Base-by-base conservation (phyloP, 1,284 basidiomycete species). In the Fomitopsis palustris region DNA sequence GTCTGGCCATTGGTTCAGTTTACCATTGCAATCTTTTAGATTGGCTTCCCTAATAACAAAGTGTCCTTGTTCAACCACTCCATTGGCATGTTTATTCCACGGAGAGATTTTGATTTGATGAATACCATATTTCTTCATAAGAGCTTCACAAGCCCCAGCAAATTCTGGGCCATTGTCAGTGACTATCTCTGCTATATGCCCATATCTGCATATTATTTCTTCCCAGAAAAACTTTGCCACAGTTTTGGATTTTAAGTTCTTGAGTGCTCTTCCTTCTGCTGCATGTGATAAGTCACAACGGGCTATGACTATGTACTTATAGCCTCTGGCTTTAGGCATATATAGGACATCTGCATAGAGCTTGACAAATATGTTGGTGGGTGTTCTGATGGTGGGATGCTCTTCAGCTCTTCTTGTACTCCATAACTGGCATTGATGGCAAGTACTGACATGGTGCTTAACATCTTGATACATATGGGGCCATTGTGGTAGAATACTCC, bases 61-160 rank as follows among this genome's bases (percentile, higher is more conserved):
- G 55, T 81, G 79, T 1, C 63, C 57, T 1, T 69, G 57, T 59
- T 81, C 76, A 0, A 78, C 69, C 0, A 76, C 60, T 0, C 78
- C 72, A 52, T 81, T 81, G 0, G 72, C 74, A 2, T 67, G 68
- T 0, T 76, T 80, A 56, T 82, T 82, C 58, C 82, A 82, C 0
- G 68, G 69, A 0, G 72, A 76, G 7, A 82, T 79, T 0, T 65
- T 39, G 35, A 82, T 79, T 33, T 78, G 73, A 0, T 60, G 47
- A 8, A 81, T 73, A 0, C 67, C 45, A 53, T 78, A 81, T 2
- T 66, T 62, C 6, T 71, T 56, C 0, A 62, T 61, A 0, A 81
- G 67, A 8, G 68, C 61, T 0, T 68, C 63, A 0, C 74, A 19
- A 0, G 75, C 79, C 31, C 64, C 66, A 0, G 78, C 47, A n/a